Evolutionary conservation across 306 rosid genomes (phyloP), one percentile per base, ranked within the genome.

Genomic region (Pyrus communis): DNA sequence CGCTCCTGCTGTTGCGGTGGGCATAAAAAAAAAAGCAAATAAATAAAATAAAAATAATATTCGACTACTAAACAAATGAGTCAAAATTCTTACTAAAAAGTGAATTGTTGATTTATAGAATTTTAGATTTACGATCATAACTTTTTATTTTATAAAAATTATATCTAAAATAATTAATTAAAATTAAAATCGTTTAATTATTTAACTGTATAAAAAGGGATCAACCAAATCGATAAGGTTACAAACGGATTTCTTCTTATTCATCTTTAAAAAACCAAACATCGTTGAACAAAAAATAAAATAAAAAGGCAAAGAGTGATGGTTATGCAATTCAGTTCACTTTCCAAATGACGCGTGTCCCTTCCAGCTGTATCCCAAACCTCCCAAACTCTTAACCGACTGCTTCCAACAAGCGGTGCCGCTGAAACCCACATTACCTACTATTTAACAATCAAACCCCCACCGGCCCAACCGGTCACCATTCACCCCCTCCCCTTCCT

Each of bases 291-390:
- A 38, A 38, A 38, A 38, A 38, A 38, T 1, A 38, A 38, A 38
- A 38, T 6, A 38, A 71, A 49, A 45, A 54, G 71, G 71, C 9
- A 31, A 9, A 28, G 63, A 43, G 75, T 49, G 64, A 59, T 27
- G 55, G 7, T 59, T 82, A 25, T 15, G 61, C 30, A 52, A 70
- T 25, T 75, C 69, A 69, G 81, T 58, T 63, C 68, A 76, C 43
- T 55, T 43, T 9, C 2, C 12, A 61, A 31, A 42, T 5, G 97
- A 95, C 99, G 97, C 97, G 99, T 96, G 97, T 88, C 82, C 35
- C 0, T 35, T 80, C 92, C 93, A 96, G 98, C 97, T 96, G 99
- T 92, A 91, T 91, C 84, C 89, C 97, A 92, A 87, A 87, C 54
- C 79, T 85, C 81, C 18, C 77, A 23, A 8, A 0, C 5, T 40